These are phyloP conservation scores for Cordyceps cicadae DNA, from an alignment of 2,329 filamentous ascomycete species.

Conservation along the genomic window DNA sequence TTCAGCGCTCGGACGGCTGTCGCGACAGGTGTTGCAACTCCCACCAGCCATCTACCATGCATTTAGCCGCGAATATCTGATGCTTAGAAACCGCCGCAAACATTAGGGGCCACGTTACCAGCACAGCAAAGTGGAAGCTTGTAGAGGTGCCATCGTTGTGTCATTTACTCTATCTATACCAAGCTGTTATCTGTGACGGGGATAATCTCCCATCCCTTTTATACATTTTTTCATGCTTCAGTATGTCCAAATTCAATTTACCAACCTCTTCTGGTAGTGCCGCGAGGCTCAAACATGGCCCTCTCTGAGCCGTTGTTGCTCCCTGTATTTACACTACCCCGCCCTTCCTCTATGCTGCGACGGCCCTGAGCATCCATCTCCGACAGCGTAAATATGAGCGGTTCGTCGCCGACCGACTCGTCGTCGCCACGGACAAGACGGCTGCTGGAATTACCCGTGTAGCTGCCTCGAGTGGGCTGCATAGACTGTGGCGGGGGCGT, in stretches of 20 bases:
- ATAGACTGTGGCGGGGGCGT: slow-evolving; percentile 27
- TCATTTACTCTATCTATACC: background rate
- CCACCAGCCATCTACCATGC: too few species aligned
- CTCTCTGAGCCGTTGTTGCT: slow-evolving; percentile 32
- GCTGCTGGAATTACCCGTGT: slow-evolving; percentile 32
- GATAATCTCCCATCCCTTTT: background rate
- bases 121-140: background rate
- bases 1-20: too few species aligned
- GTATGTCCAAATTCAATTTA: slow-evolving; percentile 12
- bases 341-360: slow-evolving; percentile 49
- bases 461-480: slow-evolving; percentile 38
- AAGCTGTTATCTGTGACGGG: background rate
- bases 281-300: slow-evolving; percentile 31
- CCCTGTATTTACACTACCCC: slow-evolving; percentile 21
- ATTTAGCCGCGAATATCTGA: too few species aligned
- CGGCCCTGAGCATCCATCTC: slow-evolving; percentile 56
- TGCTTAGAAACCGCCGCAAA: too few species aligned
- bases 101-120: too few species aligned
- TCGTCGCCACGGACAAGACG: slow-evolving; percentile 35
- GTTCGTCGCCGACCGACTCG: slow-evolving; percentile 56
- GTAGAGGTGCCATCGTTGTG: background rate
- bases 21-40: too few species aligned
- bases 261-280: slow-evolving; percentile 31
- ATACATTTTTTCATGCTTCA: background rate
- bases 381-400: slow-evolving; percentile 64